phyloP scores from a whole-genome alignment of 2,329 filamentous ascomycete species.

The Botryosphaeria agaves region DNA sequence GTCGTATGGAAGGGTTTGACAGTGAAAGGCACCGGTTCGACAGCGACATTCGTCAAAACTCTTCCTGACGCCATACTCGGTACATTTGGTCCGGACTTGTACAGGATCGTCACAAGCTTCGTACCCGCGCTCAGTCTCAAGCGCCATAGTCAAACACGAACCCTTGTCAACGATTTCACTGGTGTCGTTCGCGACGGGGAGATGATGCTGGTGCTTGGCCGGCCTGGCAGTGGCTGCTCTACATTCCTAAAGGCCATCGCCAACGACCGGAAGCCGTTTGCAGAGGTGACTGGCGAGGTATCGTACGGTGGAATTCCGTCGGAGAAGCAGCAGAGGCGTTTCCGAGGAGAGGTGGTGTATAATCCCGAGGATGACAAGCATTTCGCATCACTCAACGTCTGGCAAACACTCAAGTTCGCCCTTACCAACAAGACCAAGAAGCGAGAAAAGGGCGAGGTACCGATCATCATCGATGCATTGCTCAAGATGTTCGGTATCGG shows the following conservation, averaged over 20 bases:
- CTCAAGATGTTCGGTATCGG: constrained; percentile 64
- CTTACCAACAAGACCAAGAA: constrained; percentile 60
- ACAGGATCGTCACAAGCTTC: constrained; percentile 40
- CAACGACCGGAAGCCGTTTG: constrained; percentile 50
- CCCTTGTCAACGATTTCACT: constrained; percentile 48
- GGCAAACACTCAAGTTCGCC: constrained; percentile 61
- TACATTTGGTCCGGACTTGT: constrained; percentile 68
- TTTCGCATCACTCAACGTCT: constrained; percentile 56
- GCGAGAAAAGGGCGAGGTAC: constrained; percentile 43
- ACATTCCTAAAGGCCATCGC: constrained; percentile 63
- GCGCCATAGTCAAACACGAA: constrained; percentile 30
- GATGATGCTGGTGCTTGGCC: constrained; percentile 57
- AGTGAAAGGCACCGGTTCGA: constrained; percentile 52
- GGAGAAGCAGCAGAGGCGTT: constrained; percentile 47
- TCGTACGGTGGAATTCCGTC: constrained; percentile 56
- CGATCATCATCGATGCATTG: constrained; percentile 50
- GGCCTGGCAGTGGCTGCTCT: constrained; percentile 57
- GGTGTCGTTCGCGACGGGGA: constrained; percentile 49
- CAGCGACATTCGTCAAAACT: constrained; percentile 51
- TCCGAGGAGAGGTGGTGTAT: constrained; percentile 62
- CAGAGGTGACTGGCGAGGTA: constrained; percentile 49
- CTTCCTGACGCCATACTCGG: constrained; percentile 58
- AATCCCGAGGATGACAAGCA: constrained; percentile 64
- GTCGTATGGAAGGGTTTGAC: constrained; percentile 62
- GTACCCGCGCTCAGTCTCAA: constrained; percentile 33